Evolutionary conservation across 495 filamentous ascomycete species (phyloP).

Genomic region (Lophium mytilinum): DNA sequence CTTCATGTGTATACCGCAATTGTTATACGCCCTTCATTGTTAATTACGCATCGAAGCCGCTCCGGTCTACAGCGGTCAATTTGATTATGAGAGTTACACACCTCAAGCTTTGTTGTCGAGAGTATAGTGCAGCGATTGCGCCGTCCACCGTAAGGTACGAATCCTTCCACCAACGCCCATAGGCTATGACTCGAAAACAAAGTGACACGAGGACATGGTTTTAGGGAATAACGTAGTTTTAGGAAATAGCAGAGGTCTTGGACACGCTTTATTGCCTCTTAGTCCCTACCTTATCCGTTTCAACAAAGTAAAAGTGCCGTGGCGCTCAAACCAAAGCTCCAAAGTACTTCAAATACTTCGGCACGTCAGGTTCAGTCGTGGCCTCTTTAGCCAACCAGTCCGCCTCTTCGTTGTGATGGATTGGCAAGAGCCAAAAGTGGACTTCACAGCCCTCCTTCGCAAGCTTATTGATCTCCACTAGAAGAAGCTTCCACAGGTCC

Average conservation of each 20-base stretch:
- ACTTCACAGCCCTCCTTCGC: slow-evolving; percentile 26
- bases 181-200: not conserved
- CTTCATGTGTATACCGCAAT: no score
- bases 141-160: no score
- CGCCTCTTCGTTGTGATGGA: slow-evolving; percentile 35
- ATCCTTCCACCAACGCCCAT: no score
- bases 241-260: not conserved
- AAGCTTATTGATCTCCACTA: slow-evolving; percentile 31
- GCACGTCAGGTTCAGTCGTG: not conserved
- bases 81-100: no score
- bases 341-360: not conserved
- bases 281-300: not conserved
- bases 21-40: no score
- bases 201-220: not conserved
- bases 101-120: no score
- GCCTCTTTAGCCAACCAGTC: slow-evolving; percentile 37
- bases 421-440: slow-evolving; percentile 39
- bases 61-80: no score
- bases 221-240: not conserved
- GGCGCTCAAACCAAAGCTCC: not conserved
- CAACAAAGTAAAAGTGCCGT: not conserved
- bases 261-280: not conserved
- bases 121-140: no score
- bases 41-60: no score
- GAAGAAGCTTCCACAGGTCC: slow-evolving; percentile 39